Percentiles rank a stretch among this genome's conserved stretches.
Conservation (phyloP, 2,329 filamentous ascomycete genomes). For the Aspergillus caelatus region DNA sequence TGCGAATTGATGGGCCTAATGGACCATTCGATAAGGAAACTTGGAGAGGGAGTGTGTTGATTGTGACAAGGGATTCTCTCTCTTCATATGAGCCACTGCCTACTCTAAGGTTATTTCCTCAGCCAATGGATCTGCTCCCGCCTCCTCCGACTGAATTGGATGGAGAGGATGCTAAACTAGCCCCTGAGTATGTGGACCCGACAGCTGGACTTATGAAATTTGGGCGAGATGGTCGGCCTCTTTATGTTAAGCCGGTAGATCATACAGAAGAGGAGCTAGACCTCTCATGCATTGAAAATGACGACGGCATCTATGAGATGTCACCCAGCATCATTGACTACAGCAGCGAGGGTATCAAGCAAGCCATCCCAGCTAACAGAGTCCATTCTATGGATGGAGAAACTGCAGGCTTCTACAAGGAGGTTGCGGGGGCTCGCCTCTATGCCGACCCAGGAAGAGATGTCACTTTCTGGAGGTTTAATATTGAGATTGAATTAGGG, state of each 20-base stretch:
- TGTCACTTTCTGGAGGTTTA: constrained; percentile 96
- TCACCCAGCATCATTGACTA: constrained; percentile 51
- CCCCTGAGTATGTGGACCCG: constrained; percentile 82
- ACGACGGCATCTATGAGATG: constrained; percentile 79
- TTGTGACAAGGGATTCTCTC: constrained; percentile 82
- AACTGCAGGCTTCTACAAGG: constrained; percentile 76
- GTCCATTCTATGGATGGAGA: constrained; percentile 68
- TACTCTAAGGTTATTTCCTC: constrained; percentile 79
- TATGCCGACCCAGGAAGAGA: constrained; percentile 83
- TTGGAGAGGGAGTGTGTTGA: constrained; percentile 94
- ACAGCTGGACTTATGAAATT: constrained; percentile 85
- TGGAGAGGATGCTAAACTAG: constrained; percentile 62
- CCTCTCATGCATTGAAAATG: constrained; percentile 76
- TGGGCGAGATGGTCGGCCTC: constrained; percentile 78
- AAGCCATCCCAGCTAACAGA: constrained; percentile 52
- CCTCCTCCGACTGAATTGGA: constrained; percentile 72
- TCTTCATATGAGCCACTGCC: constrained; percentile 82
- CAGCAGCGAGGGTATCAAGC: constrained; percentile 39
- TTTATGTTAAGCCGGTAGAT: constrained; percentile 89
- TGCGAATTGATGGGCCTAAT: constrained; percentile 36
- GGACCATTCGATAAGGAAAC: constrained; percentile 66
- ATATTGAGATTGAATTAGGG: constrained; percentile 84
- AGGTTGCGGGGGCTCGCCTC: constrained; percentile 78
- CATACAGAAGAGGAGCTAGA: constrained; percentile 78
- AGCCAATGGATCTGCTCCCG: constrained; percentile 79